Base-by-base conservation (phyloP, 805 yeast species). In the Phaffomyces antillensis region DNA sequence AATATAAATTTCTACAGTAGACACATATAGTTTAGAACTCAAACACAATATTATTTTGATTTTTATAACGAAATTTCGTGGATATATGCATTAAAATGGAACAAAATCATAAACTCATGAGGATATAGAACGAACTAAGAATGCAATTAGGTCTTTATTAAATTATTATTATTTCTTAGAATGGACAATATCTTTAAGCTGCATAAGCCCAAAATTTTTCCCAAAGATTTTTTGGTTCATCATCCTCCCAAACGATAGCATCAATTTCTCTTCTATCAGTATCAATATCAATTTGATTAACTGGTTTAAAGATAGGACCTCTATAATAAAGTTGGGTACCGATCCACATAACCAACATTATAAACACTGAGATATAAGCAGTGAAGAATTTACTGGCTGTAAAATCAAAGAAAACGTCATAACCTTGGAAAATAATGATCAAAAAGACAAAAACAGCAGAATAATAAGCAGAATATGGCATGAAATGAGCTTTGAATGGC, bases 351-450 rank as follows among this genome's bases (percentile, higher is more conserved):
- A 68, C 72, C 30, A 71, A 67, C 64, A 81, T 81, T 41, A 83
- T 63, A 46, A 84, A 71, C 17, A 83, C 67, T n/a, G 91, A 84
- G 42, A 86, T 66, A 58, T 86, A 86, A n/a, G 85, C 76, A 24
- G 86, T 77, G 61, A 85, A 76, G 68, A 86, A 86, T 36, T 68
- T 68, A 11, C 76, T 35, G 5, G 37, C 37, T 12, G 16, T 20
- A 10, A 35, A 35, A n/a, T 35, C 37, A 23, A 35, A 35, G 37
- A 35, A 86, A 7, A 37, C 39, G 2, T 73, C 63, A 62, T 76
- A 86, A 37, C 95, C 95, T 65, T 87, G 93, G 49, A 86, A 70
- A 47, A 86, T 71, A 18, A 76, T 73, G 58, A 87, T 76, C 31
- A 83, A 50, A 16, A 72, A 61, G 48, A 83, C 71, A 52, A 75